Base-by-base conservation (phyloP, 139 green algal genomes). In the Micromonas pusilla region DNA sequence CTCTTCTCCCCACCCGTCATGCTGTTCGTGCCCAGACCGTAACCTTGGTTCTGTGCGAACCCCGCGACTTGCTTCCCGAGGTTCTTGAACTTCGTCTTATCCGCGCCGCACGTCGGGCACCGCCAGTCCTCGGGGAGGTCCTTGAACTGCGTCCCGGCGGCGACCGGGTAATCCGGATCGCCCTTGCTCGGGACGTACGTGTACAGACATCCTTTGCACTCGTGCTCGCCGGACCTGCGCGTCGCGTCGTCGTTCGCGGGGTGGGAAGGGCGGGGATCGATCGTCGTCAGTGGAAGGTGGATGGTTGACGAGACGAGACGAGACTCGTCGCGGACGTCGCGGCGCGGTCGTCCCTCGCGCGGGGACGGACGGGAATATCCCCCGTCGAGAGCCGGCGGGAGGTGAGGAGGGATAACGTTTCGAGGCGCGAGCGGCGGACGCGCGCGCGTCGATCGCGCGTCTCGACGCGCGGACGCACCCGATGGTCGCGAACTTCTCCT, bases 1-100 rank as follows among this genome's bases (percentile, higher is more conserved):
- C 31, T 52, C 63, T 83, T 83, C 36, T 83, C 71, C 0, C 67
- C 72, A 54, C 67, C 66, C 0, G 74, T 83, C 79, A 83, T 83
- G 1, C n/a, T 70, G 74, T 83, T 83, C 64, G 73, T 81, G 53
- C 79, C 79, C 9, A 83, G 65, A 13, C 79, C 79, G 54, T 83
- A 83, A 1, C 77, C 77, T 67, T 83, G 79, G 65, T 83, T 83
- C 36, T 77, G 57, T n/a, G 71, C 79, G 72, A 83, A 83, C 3
- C 79, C 79, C 20, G 79, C 79, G 32, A 83, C 72, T 20, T 33
- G n/a, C 52, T 77, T 82, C 2, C 68, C 64, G 28, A 73, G n/a
- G 20, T 31, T 70, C 31, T 77, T 72, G 33, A 83, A 83, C 53
- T 68, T 33, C 32, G 28, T 53, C 73, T 82, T 82, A 16, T 13